A percentile compares a stretch with the other conserved stretches of the same genome.
These are phyloP conservation scores for Clarkia xantiana DNA, from an alignment of 345 rosid species.

Conservation along the genomic window DNA sequence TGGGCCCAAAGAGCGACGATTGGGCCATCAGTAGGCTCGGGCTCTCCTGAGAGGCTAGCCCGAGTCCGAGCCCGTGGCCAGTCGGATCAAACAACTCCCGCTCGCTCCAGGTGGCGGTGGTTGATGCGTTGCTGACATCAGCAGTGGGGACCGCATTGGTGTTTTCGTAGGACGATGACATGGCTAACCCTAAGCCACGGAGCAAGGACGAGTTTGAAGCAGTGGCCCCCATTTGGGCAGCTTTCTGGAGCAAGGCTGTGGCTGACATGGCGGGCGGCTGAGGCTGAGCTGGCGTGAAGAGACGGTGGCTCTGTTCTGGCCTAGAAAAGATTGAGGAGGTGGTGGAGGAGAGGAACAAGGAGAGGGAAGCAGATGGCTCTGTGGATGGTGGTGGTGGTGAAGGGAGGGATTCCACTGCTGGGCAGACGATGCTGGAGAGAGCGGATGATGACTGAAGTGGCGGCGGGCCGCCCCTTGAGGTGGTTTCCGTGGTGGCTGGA, in stretches of 20 bases:
- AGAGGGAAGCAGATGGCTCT: constrained; percentile 50
- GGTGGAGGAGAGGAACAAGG: constrained; percentile 46
- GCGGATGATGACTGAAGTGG: no score
- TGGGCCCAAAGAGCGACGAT: constrained; percentile 27
- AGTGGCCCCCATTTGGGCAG: constrained; percentile 81
- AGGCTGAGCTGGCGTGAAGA: constrained; percentile 16
- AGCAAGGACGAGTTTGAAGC: constrained; percentile 36
- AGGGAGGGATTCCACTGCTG: constrained; percentile 11
- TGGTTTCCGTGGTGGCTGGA: constrained; percentile 1
- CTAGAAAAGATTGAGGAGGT: constrained; percentile 26
- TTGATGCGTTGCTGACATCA: background rate
- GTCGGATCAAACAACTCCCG: background rate
- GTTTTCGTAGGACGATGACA: constrained; percentile 11
- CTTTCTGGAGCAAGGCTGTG: constrained; percentile 88
- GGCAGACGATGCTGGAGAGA: constrained; percentile 19
- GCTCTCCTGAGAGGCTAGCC: constrained; percentile 13
- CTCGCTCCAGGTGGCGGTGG: no score
- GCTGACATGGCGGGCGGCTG: constrained; percentile 72
- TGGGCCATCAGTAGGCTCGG: constrained; percentile 23
- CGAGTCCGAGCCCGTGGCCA: constrained; percentile 28
- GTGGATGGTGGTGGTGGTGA: constrained; percentile 15
- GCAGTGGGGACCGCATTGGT: background rate
- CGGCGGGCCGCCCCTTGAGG: no score
- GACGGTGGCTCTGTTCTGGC: constrained; percentile 15
- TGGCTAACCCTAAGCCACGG: constrained; percentile 33